These are phyloP conservation scores for Hypoxylon sp. DNA, from an alignment of 2,329 filamentous ascomycete genomes.

Conservation along the genomic window DNA sequence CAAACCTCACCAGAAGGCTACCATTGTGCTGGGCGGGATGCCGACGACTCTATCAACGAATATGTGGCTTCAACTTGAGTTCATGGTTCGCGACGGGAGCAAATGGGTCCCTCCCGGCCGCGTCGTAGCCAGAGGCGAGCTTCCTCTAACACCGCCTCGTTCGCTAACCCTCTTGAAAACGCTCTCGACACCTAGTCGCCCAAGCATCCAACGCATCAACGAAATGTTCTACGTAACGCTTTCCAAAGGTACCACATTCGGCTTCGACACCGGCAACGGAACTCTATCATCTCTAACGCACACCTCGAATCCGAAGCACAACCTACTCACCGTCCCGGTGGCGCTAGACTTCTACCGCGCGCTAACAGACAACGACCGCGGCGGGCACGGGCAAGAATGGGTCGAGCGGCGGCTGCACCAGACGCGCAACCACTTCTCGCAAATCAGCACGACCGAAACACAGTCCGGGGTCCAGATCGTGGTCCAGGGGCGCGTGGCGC, in stretches of 20 bases:
- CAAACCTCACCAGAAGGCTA: conserved; percentile 53
- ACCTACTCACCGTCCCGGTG: conserved; percentile 56
- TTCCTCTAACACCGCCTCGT: conserved; percentile 50
- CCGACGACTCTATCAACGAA: conserved; percentile 47
- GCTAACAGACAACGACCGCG: conserved; percentile 71
- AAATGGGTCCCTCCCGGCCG: conserved; percentile 63
- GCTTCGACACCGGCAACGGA: conserved; percentile 55
- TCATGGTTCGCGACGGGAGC: conserved; percentile 53
- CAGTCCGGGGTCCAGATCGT: conserved; percentile 51
- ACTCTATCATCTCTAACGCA: conserved; percentile 54
- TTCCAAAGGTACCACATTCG: conserved; percentile 51
- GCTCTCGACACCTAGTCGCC: conserved; percentile 24
- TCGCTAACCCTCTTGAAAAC: conserved; percentile 44
- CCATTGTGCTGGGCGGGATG: conserved; percentile 47
- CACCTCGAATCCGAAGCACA: conserved; percentile 40
- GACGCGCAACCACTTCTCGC: conserved; percentile 53
- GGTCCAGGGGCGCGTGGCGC: conserved; percentile 64
- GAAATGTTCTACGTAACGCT: conserved; percentile 49
- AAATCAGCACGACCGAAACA: conserved; percentile 45
- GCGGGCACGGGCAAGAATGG: conserved; percentile 67
- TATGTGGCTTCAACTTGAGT: conserved; percentile 58
- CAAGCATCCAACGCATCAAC: conserved; percentile 41
- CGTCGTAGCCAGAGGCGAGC: conserved; percentile 60
- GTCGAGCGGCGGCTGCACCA: conserved; percentile 56
- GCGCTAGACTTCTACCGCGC: conserved; percentile 69